These are phyloP conservation scores for Jimgerdemannia flammicorona DNA, from an alignment of 192 early-diverging fungal genomes.

Conservation along the genomic window DNA sequence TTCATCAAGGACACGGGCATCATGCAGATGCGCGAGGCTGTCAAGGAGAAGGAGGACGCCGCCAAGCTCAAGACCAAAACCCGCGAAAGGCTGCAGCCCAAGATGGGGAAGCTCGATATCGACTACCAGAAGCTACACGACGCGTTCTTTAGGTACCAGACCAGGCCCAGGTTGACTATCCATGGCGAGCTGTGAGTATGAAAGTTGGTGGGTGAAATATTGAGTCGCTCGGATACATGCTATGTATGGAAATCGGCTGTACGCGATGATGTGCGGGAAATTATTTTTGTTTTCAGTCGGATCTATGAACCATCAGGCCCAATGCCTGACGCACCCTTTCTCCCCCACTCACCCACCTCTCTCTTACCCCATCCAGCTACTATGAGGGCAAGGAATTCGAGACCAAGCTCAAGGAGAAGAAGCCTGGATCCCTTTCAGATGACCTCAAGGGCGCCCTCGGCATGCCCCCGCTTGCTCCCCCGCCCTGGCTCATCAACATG, in stretches of 20 bases:
- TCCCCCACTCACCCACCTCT: background rate
- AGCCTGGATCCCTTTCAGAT: constrained; percentile 84
- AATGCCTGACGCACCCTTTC: too few species aligned
- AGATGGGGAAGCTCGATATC: constrained; percentile 95
- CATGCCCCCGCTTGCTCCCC: constrained; percentile 89
- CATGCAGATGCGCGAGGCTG: constrained; percentile 90
- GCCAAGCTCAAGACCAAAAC: constrained; percentile 78
- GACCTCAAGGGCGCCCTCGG: constrained; percentile 84
- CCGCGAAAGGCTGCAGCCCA: constrained; percentile 84
- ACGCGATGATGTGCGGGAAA: too few species aligned
- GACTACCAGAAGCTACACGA: constrained; percentile 98
- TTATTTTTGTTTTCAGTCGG: too few species aligned
- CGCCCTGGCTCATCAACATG: constrained; percentile 98
- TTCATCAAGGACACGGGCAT: constrained; percentile 98
- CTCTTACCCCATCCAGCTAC: constrained; percentile 44
- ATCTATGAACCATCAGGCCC: too few species aligned
- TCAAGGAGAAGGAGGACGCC: constrained; percentile 85
- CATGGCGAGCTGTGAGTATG: constrained; percentile 78
- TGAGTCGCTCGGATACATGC: too few species aligned
- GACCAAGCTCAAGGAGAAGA: constrained; percentile 78
- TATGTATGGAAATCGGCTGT: too few species aligned
- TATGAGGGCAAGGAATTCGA: constrained; percentile 98
- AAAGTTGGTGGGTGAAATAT: too few species aligned
- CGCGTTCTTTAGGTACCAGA: constrained; percentile 96
- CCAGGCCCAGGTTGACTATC: constrained; percentile 67